phyloP scores from a whole-genome alignment of 306 rosid genomes.

The Castanea mollissima region DNA sequence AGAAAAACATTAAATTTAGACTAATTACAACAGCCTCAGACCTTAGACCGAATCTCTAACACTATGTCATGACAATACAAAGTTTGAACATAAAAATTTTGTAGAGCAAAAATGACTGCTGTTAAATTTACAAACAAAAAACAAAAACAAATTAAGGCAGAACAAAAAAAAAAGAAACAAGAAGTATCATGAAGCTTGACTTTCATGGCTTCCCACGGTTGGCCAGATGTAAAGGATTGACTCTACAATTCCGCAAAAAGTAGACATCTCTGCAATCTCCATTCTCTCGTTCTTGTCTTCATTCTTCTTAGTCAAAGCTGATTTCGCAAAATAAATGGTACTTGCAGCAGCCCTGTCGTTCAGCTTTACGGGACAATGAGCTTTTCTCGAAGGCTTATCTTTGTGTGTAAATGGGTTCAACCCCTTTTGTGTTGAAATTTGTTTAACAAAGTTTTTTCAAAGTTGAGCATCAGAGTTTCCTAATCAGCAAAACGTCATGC shows the following conservation, averaged over 20 bases:
- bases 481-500: slow-evolving; percentile 8
- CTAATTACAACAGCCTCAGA: no score
- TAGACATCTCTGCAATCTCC: no score
- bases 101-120: no score
- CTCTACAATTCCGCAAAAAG: neutral
- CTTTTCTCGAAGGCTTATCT: neutral
- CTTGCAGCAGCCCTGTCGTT: neutral
- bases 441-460: neutral
- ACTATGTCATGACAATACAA: no score
- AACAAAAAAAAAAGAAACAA: neutral
- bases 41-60: no score
- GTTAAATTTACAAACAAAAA: no score
- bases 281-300: neutral
- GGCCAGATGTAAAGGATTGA: neutral
- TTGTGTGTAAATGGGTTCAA: neutral
- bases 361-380: neutral
- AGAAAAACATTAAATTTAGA: no score
- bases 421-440: neutral
- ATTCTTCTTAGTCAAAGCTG: neutral
- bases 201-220: neutral
- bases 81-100: no score
- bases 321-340: neutral
- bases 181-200: neutral
- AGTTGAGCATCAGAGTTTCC: neutral
- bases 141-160: neutral